These are phyloP conservation scores for Saussurea involucrata DNA, from an alignment of 129 eudicot genomes.

Conservation along the genomic window DNA sequence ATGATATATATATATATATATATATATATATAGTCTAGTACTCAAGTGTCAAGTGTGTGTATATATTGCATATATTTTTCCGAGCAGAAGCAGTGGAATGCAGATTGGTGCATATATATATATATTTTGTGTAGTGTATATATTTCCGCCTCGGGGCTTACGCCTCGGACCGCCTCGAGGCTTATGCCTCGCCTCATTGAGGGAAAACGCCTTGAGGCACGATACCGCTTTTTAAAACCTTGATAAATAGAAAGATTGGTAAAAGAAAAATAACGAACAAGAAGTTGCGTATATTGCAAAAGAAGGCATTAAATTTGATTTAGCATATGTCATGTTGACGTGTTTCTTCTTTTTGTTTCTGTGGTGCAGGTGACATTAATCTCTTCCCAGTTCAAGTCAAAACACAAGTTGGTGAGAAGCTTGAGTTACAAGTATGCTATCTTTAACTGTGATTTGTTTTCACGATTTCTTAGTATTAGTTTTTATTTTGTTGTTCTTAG, in stretches of 20 bases:
- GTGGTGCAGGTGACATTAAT: constrained; percentile 64
- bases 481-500: background rate
- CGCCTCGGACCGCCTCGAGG: too few species aligned
- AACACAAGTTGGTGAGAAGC: constrained; percentile 87
- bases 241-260: background rate
- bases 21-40: too few species aligned
- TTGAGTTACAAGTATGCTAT: constrained; percentile 77
- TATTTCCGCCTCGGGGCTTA: too few species aligned
- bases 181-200: too few species aligned
- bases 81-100: too few species aligned
- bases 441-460: background rate
- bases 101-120: too few species aligned
- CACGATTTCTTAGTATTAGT: background rate
- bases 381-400: constrained; percentile 92
- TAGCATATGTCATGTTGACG: background rate
- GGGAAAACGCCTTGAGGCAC: too few species aligned
- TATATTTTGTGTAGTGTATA: too few species aligned
- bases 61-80: too few species aligned
- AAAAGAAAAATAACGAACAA: background rate
- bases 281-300: background rate
- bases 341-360: background rate
- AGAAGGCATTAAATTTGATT: constrained; percentile 2
- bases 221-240: too few species aligned
- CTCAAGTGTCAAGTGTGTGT: too few species aligned
- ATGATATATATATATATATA: too few species aligned